Base-by-base conservation (phyloP, 2,329 filamentous ascomycete genomes). In the Phialophora macrospora region DNA sequence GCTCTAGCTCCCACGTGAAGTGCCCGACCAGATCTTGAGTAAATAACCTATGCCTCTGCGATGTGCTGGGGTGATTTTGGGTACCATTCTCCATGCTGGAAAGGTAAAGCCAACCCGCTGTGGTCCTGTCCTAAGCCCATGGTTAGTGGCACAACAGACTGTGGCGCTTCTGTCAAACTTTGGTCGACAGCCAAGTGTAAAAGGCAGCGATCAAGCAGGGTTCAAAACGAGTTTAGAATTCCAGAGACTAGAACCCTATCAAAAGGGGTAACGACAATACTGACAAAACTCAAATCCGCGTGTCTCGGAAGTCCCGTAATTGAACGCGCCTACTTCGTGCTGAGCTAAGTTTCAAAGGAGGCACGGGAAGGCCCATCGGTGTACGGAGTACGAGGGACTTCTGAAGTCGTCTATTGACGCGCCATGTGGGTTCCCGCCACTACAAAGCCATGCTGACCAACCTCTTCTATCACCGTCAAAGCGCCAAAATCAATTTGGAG, bases 1-100 rank as follows among this genome's bases (percentile, higher is more conserved):
- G 54, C 22, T 62, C 38, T 17, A 46, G 34, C 8, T 46, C 66
- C 63, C 66, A 70, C 41, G 60, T 66, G 30, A 68, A 64, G 49
- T 66, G 60, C 20, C 63, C 66, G 22, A 64, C 55, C 12, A 65
- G 22, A 54, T 57, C 28, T 26, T 56, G 55, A 5, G 51, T 28
- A 63, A 68, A 70, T 52, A 54, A 62, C 30, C 46, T 58, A 26
- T 60, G 54, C 41, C 51, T 54, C 54, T 56, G 62, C n/a, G 44
- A 56, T 4, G 44, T n/a, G 30, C 59, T 66, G 14, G 32, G 58
- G 20, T 26, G 52, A 60, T 46, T 60, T 34, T 34, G 32, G 44
- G 20, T 28, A 30, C 4, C 24, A 22, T 48, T 55, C 34, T 59
- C 55, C 67, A 69, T 69, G 56, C 65, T 69, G 67, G 54, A 60